Base-by-base conservation (phyloP, 2,329 filamentous ascomycete genomes). In the Sporothrix variecibatus region DNA sequence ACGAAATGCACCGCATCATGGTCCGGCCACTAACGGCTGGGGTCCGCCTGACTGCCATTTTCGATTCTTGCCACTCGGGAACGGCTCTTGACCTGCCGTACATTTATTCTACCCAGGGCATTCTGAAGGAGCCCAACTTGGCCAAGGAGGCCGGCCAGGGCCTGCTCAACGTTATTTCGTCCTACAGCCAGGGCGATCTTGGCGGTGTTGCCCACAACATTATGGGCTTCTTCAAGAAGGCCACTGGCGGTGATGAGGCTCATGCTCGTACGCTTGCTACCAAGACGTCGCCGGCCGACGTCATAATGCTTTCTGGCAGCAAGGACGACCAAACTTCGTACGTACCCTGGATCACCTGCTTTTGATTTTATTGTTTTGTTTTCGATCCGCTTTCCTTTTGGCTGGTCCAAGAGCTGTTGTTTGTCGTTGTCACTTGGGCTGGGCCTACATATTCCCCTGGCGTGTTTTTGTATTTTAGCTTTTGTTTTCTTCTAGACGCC, bases 291-390 rank as follows among this genome's bases (percentile, higher is more conserved):
- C 92, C 95, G 1, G 96, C 96, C 56, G 96, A 99, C 83, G 96
- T 99, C 43, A 90, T 99, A 81, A 97, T 98, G 93, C 97, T 95
- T 93, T 97, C 94, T 75, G 96, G 96, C 74, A 97, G 94, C 85
- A 98, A 97, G 84, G 96, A 99, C 81, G 90, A 92, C 76, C 96
- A 98, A 84, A 99, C 96, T 78, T 95, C 93, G 91, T 92, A 84
- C 82, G 89, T 89, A 80, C 78, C 80, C 76, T 46, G 31, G 70
- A 20, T 60, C 11, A 38, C 20, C 51, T 69, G 28, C 20, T 56
- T 20, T 53, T 69, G 70, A 68, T 53, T 6, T 53, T 58, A 60
- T 23, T n/a, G 7, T 46, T 62, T 53, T 43, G 43, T 51, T 12
- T 73, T 70, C n/a, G n/a, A n/a, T n/a, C n/a, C 15, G 12, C 56